A percentile compares a stretch with the other conserved stretches of the same genome.
Conservation (phyloP, 1,139 yeast genomes). For the Sugiyamaella novakii region DNA sequence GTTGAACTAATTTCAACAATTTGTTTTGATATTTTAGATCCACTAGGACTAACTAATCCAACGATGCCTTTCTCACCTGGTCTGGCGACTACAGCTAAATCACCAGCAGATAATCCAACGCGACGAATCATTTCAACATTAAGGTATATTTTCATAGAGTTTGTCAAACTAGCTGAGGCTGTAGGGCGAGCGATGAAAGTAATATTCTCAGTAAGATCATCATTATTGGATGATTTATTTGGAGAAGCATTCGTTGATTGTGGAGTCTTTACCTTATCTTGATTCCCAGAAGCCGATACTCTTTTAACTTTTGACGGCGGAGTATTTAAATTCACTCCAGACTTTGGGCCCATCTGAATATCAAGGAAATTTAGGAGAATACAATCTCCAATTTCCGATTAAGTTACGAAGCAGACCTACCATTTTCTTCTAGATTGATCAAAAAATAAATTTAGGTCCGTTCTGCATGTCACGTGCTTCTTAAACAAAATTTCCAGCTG, state of each 20-base stretch:
- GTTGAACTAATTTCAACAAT: constrained; percentile 56
- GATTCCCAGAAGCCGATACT: constrained; percentile 15
- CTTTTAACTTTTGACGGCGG: constrained; percentile 27
- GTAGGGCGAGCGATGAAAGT: constrained; percentile 60
- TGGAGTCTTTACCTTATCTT: constrained; percentile 11
- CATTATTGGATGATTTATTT: constrained; percentile 17
- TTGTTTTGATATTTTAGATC: constrained; percentile 38
- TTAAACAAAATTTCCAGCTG: not conserved
- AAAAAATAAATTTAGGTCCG: too few species aligned
- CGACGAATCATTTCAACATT: constrained; percentile 57
- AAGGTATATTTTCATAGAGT: constrained; percentile 49
- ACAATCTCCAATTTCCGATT: too few species aligned
- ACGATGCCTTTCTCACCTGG: constrained; percentile 42
- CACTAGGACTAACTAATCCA: constrained; percentile 35
- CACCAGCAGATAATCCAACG: constrained; percentile 57
- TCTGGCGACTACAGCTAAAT: constrained; percentile 54
- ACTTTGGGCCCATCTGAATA: constrained; percentile 17
- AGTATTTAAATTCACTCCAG: constrained; percentile 26
- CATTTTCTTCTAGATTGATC: too few species aligned
- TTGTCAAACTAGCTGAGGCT: constrained; percentile 37
- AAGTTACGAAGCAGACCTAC: too few species aligned
- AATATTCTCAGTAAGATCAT: constrained; percentile 2
- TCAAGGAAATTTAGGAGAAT: too few species aligned
- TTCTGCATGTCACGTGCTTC: not conserved
- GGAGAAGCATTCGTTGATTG: constrained; percentile 1